These are phyloP conservation scores for Alloteropsis semialata DNA, from an alignment of 176 grass and related monocot species.

Conservation along the genomic window DNA sequence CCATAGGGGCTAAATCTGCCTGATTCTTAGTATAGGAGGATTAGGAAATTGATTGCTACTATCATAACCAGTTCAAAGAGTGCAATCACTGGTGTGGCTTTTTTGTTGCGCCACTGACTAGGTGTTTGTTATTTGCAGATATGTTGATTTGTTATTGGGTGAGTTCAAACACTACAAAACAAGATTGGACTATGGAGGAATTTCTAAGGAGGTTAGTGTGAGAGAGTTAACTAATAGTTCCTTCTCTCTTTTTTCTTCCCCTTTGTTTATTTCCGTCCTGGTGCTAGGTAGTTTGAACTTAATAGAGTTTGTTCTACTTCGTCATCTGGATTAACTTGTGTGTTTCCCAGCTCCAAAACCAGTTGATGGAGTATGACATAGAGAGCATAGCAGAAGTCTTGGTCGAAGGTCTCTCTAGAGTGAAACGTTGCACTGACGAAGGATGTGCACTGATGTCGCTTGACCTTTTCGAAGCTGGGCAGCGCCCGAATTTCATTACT, in stretches of 20 bases:
- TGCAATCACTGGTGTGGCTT: background rate
- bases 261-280: background rate
- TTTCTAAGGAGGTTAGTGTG: constrained; percentile 77
- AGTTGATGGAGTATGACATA: constrained; percentile 79
- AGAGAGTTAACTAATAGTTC: too few species aligned
- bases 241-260: background rate
- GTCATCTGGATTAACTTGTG: background rate
- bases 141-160: constrained; percentile 94
- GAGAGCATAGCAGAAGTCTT: constrained; percentile 79
- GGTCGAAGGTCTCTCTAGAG: constrained; percentile 93
- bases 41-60: constrained; percentile 7
- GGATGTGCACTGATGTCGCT: constrained; percentile 95
- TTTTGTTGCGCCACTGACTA: constrained; percentile 9
- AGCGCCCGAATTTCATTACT: too few species aligned
- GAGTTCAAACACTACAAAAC: constrained; percentile 99
- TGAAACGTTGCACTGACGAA: constrained; percentile 97
- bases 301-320: background rate
- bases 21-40: constrained; percentile 2
- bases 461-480: too few species aligned
- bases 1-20: background rate
- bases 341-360: constrained; percentile 75
- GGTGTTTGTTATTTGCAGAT: constrained; percentile 48
- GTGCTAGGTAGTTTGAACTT: constrained; percentile 9
- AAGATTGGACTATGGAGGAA: constrained; percentile 88
- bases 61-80: background rate